phyloP scores from a whole-genome alignment of 306 rosid genomes.

The Rubus parviflorus region DNA sequence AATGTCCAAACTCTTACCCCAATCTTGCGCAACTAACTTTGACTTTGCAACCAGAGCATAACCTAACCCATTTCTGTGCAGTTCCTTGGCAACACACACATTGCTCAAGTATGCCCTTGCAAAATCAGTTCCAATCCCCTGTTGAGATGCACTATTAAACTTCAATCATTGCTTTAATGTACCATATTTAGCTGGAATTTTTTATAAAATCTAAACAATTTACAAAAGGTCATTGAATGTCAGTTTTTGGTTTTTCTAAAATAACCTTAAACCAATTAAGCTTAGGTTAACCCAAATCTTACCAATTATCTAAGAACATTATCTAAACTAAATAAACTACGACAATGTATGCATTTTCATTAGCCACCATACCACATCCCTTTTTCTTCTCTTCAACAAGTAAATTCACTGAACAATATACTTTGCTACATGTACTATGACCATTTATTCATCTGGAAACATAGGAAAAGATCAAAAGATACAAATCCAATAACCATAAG shows the following conservation, averaged over 20 bases:
- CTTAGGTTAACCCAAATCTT: neutral
- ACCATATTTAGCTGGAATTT: neutral
- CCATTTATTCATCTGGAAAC: neutral
- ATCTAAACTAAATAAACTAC: neutral
- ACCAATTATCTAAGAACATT: neutral
- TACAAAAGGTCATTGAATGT: neutral
- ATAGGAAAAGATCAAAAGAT: neutral
- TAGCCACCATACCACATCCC: neutral
- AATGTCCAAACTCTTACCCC: conserved; percentile 61
- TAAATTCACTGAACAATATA: neutral
- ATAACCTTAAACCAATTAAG: neutral
- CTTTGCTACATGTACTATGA: neutral
- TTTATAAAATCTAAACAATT: neutral
- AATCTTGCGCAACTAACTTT: conserved; percentile 70
- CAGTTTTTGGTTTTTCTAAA: neutral
- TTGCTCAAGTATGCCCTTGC: conserved; percentile 94
- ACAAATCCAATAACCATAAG: neutral
- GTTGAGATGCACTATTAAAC: conserved; percentile 26
- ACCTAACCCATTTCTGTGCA: conserved; percentile 83
- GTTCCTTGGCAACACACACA: conserved; percentile 84
- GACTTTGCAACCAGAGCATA: conserved; percentile 72
- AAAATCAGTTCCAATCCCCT: conserved; percentile 67
- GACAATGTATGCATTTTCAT: neutral
- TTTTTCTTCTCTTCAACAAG: neutral
- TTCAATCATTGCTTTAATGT: neutral